Conservation (phyloP, 805 yeast genomes). For the Candida argentea region DNA sequence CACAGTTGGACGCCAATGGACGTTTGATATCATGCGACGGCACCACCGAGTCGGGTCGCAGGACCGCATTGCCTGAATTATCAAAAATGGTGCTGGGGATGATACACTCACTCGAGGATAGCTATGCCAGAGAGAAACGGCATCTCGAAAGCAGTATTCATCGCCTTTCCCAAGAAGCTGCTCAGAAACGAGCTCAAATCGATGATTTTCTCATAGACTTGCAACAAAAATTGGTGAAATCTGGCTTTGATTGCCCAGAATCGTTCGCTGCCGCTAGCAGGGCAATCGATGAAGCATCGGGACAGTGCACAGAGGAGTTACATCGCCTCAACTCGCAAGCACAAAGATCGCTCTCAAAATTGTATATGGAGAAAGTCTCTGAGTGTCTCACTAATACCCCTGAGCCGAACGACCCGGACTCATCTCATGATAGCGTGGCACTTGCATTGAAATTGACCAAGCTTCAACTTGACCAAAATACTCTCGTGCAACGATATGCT, state of each 20-base stretch:
- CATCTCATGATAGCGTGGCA: no score
- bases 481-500: constrained; percentile 38
- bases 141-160: constrained; percentile 20
- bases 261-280: constrained; percentile 18
- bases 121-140: constrained; percentile 44
- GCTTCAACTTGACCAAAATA: constrained; percentile 42
- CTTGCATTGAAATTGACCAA: constrained; percentile 30
- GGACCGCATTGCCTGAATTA: constrained; percentile 17
- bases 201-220: constrained; percentile 16
- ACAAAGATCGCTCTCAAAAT: constrained; percentile 16
- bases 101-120: constrained; percentile 39
- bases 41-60: constrained; percentile 6
- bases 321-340: constrained; percentile 14
- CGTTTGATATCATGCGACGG: no score
- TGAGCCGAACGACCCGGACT: no score
- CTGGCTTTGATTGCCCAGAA: constrained; percentile 18
- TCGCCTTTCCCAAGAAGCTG: constrained; percentile 29
- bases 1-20: constrained; percentile 23
- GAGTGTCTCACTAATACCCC: no score
- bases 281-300: constrained; percentile 11
- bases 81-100: constrained; percentile 27
- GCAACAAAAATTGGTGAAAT: constrained; percentile 21
- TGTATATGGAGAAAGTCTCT: no score
- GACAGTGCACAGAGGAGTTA: constrained; percentile 7
- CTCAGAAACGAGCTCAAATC: constrained; percentile 39